Evolutionary conservation across 2,329 filamentous ascomycete species (phyloP).

Genomic region (Cercospora sp.): DNA sequence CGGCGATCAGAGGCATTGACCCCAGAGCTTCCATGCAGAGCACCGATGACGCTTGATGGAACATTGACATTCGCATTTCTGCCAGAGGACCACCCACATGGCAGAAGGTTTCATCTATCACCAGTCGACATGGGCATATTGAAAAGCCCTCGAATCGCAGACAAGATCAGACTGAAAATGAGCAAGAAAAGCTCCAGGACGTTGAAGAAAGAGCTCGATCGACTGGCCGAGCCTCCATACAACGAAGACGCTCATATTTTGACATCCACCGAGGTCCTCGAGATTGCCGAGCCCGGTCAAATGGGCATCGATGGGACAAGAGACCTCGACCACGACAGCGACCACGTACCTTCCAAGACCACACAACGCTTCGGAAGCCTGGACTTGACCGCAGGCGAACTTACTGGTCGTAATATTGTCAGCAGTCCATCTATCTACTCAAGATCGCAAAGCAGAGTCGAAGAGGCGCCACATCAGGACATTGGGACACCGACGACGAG

Average conservation of each 20-base stretch:
- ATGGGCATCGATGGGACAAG: background rate
- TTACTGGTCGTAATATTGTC: constrained; percentile 1
- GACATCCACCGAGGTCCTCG: constrained; percentile 14
- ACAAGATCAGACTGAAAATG: constrained; percentile 23
- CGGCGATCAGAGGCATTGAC: background rate
- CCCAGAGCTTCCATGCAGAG: background rate
- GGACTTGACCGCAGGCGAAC: background rate
- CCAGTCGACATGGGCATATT: constrained; percentile 19
- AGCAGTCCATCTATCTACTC: constrained; percentile 18
- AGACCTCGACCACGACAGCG: background rate
- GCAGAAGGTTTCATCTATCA: constrained; percentile 14
- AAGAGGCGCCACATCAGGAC: background rate
- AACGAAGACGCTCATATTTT: constrained; percentile 14
- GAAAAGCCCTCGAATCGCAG: constrained; percentile 19
- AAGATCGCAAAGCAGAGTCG: constrained; percentile 15
- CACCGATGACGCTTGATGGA: constrained; percentile 12
- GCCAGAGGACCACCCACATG: constrained; percentile 20
- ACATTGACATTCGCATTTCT: constrained; percentile 5
- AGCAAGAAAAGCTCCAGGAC: constrained; percentile 21
- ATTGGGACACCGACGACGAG: background rate
- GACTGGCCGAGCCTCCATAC: constrained; percentile 11
- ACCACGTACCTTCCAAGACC: background rate
- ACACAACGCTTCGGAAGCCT: constrained; percentile 13
- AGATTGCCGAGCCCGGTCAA: constrained; percentile 1
- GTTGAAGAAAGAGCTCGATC: constrained; percentile 18